A percentile compares a stretch with the other conserved stretches of the same genome.
Conservation (phyloP, 148 eudicot species). For the Salicornia ramosissima region DNA sequence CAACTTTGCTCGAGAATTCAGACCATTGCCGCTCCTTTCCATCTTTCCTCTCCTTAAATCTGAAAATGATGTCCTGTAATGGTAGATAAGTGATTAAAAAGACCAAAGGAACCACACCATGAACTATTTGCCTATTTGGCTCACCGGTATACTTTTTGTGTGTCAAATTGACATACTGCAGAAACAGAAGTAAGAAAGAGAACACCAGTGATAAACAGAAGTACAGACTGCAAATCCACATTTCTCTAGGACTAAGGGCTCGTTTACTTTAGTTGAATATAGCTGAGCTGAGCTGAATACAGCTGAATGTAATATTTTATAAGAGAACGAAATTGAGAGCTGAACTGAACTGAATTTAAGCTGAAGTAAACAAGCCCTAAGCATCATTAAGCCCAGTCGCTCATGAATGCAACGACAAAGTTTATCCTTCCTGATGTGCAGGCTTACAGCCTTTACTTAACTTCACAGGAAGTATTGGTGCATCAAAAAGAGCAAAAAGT, state of each 20-base stretch:
- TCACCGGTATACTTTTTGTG: not conserved
- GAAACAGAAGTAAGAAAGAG: not conserved
- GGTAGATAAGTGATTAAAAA: slow-evolving; percentile 6
- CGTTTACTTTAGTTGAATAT: no score
- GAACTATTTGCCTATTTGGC: not conserved
- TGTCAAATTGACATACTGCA: not conserved
- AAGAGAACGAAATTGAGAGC: no score
- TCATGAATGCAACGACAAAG: not conserved
- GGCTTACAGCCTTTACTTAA: not conserved
- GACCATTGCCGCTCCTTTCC: slow-evolving; percentile 63
- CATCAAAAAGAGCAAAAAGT: not conserved
- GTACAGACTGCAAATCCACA: not conserved
- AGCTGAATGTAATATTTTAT: no score
- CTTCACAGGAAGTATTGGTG: not conserved
- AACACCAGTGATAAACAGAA: not conserved
- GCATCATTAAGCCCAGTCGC: not conserved
- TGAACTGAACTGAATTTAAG: no score
- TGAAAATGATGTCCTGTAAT: slow-evolving; percentile 77
- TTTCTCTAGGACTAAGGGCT: not conserved
- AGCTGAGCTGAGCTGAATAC: no score
- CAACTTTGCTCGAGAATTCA: slow-evolving; percentile 88
- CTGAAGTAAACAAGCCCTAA: no score
- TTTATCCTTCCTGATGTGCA: not conserved
- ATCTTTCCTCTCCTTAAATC: slow-evolving; percentile 79
- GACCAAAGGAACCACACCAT: not conserved